A percentile compares a stretch with the other conserved stretches of the same genome.
These are phyloP conservation scores for Dentipellis fragilis DNA, from an alignment of 768 basidiomycete species.

Conservation along the genomic window DNA sequence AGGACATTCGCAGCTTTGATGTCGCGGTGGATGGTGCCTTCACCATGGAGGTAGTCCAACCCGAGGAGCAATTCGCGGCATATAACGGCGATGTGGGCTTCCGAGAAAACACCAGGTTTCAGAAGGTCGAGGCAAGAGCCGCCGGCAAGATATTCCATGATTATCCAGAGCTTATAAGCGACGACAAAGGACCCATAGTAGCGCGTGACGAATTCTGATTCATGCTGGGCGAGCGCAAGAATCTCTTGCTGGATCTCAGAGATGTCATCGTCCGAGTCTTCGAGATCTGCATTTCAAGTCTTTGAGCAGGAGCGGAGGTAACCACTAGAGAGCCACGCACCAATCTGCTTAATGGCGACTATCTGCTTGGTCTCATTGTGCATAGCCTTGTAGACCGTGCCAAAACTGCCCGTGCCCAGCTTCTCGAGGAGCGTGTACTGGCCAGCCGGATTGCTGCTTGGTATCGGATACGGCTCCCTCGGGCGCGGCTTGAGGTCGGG, in stretches of 20 bases:
- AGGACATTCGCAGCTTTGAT: constrained; percentile 98
- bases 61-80: constrained; percentile 89
- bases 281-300: constrained; percentile 59
- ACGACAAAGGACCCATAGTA: constrained; percentile 97
- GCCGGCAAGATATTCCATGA: constrained; percentile 98
- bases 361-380: constrained; percentile 91
- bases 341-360: constrained; percentile 98
- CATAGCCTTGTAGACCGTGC: constrained; percentile 94
- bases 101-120: constrained; percentile 83
- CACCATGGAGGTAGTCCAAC: constrained; percentile 90
- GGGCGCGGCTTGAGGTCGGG: constrained; percentile 33
- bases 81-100: constrained; percentile 90
- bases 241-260: constrained; percentile 99
- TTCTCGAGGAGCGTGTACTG: constrained; percentile 93
- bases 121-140: constrained; percentile 97
- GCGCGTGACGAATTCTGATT: constrained; percentile 91
- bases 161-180: constrained; percentile 96
- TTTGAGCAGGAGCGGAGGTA: background rate
- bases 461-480: constrained; percentile 57
- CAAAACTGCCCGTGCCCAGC: constrained; percentile 95
- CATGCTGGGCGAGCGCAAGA: constrained; percentile 89
- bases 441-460: constrained; percentile 73
- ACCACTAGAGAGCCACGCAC: constrained; percentile 31
- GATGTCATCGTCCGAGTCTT: constrained; percentile 98
- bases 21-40: constrained; percentile 95